phyloP scores from a whole-genome alignment of 2,329 filamentous ascomycete species.

The Arthrobotrys megalospora region DNA sequence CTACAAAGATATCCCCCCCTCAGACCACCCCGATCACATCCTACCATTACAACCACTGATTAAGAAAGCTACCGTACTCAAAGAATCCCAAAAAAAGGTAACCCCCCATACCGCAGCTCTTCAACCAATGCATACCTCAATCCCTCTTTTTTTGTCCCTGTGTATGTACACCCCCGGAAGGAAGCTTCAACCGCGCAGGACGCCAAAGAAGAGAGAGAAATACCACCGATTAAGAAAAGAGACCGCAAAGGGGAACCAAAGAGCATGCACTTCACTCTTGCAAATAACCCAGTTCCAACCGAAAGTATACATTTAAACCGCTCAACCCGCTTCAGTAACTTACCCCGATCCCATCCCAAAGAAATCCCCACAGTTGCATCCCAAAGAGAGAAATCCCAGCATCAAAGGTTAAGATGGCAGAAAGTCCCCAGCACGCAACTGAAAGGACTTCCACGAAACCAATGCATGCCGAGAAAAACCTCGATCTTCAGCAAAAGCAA shows the following conservation, averaged over 20 bases:
- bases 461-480: constrained; percentile 26
- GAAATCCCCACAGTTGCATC: constrained; percentile 15
- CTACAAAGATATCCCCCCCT: constrained; percentile 6
- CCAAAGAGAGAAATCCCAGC: constrained; percentile 24
- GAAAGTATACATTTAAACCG: constrained; percentile 34
- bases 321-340: constrained; percentile 20
- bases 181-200: constrained; percentile 13
- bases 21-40: constrained; percentile 20
- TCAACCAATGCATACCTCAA: constrained; percentile 13
- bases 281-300: constrained; percentile 4
- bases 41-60: constrained; percentile 27
- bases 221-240: constrained; percentile 29
- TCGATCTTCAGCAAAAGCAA: constrained; percentile 33
- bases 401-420: constrained; percentile 37
- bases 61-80: constrained; percentile 34
- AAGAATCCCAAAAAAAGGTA: constrained; percentile 18
- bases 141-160: not conserved
- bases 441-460: constrained; percentile 30
- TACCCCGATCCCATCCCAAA: constrained; percentile 17
- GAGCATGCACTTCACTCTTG: constrained; percentile 28
- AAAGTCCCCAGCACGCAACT: constrained; percentile 20
- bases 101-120: constrained; percentile 1
- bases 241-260: constrained; percentile 5
- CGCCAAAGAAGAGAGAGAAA: not conserved
- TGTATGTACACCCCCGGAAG: constrained; percentile 7